Evolutionary conservation across 192 early-diverging fungal genomes (phyloP).

Genomic region (Podochytrium sp.): DNA sequence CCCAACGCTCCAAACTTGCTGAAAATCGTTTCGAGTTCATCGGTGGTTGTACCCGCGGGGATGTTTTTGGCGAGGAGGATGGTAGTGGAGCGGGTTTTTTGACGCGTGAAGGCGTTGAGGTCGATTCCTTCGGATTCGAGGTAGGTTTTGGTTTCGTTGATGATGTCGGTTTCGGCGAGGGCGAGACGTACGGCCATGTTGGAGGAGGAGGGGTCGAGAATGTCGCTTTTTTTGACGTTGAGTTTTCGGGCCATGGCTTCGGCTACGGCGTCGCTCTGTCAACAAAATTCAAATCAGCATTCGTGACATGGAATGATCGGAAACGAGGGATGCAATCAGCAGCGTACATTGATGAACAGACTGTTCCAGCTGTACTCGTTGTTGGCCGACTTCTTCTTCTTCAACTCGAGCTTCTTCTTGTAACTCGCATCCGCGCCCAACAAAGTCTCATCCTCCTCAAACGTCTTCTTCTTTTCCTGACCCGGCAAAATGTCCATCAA

Average conservation of each 20-base stretch:
- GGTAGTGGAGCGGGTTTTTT: conserved; percentile 77
- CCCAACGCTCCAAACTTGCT: conserved; percentile 88
- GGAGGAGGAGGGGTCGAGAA: conserved; percentile 84
- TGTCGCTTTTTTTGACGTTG: conserved; percentile 87
- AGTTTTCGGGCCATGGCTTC: conserved; percentile 95
- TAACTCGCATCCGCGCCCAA: conserved; percentile 47
- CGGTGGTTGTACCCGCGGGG: conserved; percentile 77
- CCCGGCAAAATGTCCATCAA: conserved; percentile 88
- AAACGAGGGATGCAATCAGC: too few relatives aligned
- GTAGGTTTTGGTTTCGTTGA: conserved; percentile 92
- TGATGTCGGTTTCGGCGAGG: conserved; percentile 96
- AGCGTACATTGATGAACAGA: conserved; percentile 90
- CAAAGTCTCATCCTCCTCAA: conserved; percentile 55
- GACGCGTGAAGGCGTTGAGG: conserved; percentile 72
- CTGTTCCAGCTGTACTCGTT: conserved; percentile 96
- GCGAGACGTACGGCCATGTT: conserved; percentile 93
- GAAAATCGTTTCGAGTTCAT: conserved; percentile 82
- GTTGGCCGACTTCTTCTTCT: conserved; percentile 74
- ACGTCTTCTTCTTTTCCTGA: conserved; percentile 77
- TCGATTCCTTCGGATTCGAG: conserved; percentile 85
- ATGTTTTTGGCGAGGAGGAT: conserved; percentile 97
- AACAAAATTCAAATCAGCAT: conserved; percentile 8
- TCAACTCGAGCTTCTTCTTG: conserved; percentile 83
- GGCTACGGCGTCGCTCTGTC: conserved; percentile 86
- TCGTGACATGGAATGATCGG: conserved; percentile 5